Conservation (phyloP, 2,329 filamentous ascomycete genomes). For the Geoglossum cookeanum region DNA sequence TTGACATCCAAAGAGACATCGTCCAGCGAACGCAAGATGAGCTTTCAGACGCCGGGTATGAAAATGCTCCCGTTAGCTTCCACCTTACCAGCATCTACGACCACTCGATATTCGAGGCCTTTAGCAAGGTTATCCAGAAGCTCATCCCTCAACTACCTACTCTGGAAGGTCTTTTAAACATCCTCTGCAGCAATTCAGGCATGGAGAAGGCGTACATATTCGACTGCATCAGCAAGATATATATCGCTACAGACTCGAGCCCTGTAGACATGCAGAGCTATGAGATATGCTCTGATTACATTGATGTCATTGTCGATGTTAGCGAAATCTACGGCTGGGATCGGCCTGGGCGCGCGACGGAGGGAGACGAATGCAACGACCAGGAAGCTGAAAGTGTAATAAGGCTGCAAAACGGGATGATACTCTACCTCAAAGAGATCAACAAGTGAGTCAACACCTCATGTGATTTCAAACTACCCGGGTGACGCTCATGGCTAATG, state of each 20-base stretch:
- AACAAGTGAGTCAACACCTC: constrained; percentile 35
- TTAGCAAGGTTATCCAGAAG: constrained; percentile 96
- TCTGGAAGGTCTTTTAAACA: constrained; percentile 84
- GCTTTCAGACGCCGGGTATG: constrained; percentile 77
- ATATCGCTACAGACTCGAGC: constrained; percentile 87
- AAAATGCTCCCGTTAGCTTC: constrained; percentile 85
- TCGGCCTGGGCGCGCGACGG: constrained; percentile 18
- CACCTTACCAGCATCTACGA: constrained; percentile 97
- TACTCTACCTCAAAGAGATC: constrained; percentile 47
- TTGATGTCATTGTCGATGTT: constrained; percentile 94
- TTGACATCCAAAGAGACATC: constrained; percentile 91
- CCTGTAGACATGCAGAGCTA: constrained; percentile 91
- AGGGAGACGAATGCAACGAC: constrained; percentile 6
- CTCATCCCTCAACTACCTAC: constrained; percentile 84
- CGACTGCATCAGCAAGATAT: constrained; percentile 94
- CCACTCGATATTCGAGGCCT: constrained; percentile 94
- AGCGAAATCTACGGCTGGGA: constrained; percentile 84
- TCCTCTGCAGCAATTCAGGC: constrained; percentile 76
- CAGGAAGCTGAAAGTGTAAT: constrained; percentile 43
- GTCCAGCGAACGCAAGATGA: constrained; percentile 94
- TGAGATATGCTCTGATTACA: constrained; percentile 96
- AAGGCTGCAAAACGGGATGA: constrained; percentile 39
- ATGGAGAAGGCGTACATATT: constrained; percentile 98
- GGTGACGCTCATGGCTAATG: not conserved
- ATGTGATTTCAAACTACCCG: not conserved